These are phyloP conservation scores for Cercospora canescens DNA, from an alignment of 2,329 filamentous ascomycete species.

Conservation along the genomic window DNA sequence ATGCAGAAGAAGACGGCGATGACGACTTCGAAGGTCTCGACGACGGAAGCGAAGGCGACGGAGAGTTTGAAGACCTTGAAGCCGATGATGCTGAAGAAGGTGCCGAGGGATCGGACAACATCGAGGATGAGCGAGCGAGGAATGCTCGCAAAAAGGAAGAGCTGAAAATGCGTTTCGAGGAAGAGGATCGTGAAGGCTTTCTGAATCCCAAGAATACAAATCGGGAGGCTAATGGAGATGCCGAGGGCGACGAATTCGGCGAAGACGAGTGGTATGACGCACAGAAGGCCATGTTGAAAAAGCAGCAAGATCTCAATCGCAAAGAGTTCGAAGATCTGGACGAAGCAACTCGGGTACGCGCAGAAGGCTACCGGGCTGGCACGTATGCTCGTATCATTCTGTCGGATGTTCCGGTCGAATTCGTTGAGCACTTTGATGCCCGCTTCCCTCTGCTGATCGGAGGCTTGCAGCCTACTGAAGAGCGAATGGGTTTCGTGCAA, in stretches of 20 bases:
- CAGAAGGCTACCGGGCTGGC: constrained; percentile 88
- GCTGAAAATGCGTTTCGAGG: constrained; percentile 89
- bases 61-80: constrained; percentile 83
- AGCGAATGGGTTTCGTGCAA: constrained; percentile 93
- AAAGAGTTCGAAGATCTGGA: constrained; percentile 88
- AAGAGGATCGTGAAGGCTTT: constrained; percentile 96
- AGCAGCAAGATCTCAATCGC: constrained; percentile 95
- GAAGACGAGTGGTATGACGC: constrained; percentile 99
- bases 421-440: constrained; percentile 78
- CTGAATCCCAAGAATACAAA: constrained; percentile 83
- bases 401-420: constrained; percentile 86
- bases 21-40: constrained; percentile 52
- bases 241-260: constrained; percentile 76
- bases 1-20: constrained; percentile 53
- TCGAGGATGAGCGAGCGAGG: constrained; percentile 72
- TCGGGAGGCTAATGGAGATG: constrained; percentile 63
- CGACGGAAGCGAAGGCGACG: constrained; percentile 69
- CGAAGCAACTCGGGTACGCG: constrained; percentile 74
- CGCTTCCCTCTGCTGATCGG: constrained; percentile 84
- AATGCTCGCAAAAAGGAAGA: constrained; percentile 95
- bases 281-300: constrained; percentile 91
- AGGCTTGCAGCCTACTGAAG: constrained; percentile 89
- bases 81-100: constrained; percentile 61
- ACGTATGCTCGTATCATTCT: constrained; percentile 92
- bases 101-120: constrained; percentile 9